Evolutionary conservation across 2,329 filamentous ascomycete species (phyloP), one percentile per base, ranked within the genome.

Genomic region (Venturia carpophila): DNA sequence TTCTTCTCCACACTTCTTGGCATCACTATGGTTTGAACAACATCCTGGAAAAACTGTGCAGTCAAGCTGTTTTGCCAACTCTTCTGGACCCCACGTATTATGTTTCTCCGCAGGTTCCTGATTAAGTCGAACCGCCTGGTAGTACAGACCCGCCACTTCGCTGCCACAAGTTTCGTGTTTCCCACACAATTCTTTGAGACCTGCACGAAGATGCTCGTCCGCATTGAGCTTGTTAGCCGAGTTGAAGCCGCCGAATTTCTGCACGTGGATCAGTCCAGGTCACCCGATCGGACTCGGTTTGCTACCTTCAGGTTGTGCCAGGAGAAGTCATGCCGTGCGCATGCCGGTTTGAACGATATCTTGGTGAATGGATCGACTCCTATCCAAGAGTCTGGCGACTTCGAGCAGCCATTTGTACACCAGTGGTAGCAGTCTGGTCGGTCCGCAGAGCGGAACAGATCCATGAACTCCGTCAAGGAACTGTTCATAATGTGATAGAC

Each of bases 371-470:
- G 60, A 27, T 42, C 37, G n/a, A 19, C 60, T 10, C 42, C 37
- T 19, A 45, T 42, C 39, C 37, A 61, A 39, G 60, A 61, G 42
- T 61, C 60, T 61, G 60, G 60, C 10, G 60, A 61, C 37, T n/a
- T 42, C 17, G 60, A 43, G 24, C 60, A 61, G 10, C 60, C 60
- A 24, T 61, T 61, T 4, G 60, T 61, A 21, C 60, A 61, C 60
- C 60, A 61, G 39, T 61, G 60, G 37, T 61, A 61, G 60, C 60
- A 61, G 19, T 61, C 42, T 61, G 60, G 60, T 45, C 60, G 60
- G 7, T 61, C n/a, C n/a, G 13, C 37, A 17, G 60, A 61, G 6
- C 43, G 37, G 39, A 61, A 61, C 3, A 61, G 60, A 15, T 61
- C 60, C 21, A 42, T 45, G 17, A 61, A 61, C 9, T 41, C 39